Conservation (phyloP, 148 eudicot genomes). For the Polygonum aviculare region DNA sequence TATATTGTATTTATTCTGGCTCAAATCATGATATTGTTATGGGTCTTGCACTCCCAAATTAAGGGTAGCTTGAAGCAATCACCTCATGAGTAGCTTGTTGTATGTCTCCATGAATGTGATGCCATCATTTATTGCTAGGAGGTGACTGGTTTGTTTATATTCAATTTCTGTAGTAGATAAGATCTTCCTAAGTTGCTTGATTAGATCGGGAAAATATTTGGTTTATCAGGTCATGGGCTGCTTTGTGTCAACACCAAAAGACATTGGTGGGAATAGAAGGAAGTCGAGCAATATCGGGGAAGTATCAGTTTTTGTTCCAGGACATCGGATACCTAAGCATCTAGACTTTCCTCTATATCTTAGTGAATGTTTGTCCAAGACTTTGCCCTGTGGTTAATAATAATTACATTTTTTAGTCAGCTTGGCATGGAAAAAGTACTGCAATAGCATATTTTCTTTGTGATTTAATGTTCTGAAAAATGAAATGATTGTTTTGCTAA, state of each 20-base stretch:
- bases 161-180: background rate
- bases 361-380: conserved; percentile 49
- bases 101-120: too few species aligned
- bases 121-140: too few species aligned
- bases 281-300: conserved; percentile 88
- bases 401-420: background rate
- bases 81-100: too few species aligned
- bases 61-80: too few species aligned
- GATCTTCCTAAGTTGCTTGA: background rate
- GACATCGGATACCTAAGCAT: conserved; percentile 74
- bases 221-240: conserved; percentile 58
- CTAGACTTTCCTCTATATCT: conserved; percentile 59
- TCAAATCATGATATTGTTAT: too few species aligned
- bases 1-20: too few species aligned
- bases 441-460: too few species aligned
- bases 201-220: background rate
- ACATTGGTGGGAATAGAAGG: conserved; percentile 62
- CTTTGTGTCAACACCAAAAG: conserved; percentile 64
- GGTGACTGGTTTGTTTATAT: background rate
- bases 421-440: too few species aligned
- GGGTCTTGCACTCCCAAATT: too few species aligned
- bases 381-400: too few species aligned
- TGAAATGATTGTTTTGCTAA: too few species aligned
- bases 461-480: too few species aligned
- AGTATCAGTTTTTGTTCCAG: conserved; percentile 79